Conservation (phyloP, 140 eudicot species). For the Cichorium intybus region DNA sequence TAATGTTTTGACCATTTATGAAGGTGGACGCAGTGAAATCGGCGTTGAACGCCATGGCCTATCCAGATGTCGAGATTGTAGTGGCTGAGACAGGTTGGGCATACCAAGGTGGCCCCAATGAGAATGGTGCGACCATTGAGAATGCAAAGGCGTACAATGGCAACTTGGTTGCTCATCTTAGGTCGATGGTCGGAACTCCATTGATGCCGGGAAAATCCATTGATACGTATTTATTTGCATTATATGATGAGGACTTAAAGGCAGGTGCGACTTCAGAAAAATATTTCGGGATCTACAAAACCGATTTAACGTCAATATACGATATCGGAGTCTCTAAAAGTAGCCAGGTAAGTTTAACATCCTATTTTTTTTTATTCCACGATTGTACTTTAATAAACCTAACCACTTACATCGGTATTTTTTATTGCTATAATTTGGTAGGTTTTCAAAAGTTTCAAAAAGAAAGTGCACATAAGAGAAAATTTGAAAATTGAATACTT, state of each 20-base stretch:
- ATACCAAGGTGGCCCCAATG: constrained; percentile 60
- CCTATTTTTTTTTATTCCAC: neutral
- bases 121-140: constrained; percentile 70
- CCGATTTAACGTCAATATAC: constrained; percentile 62
- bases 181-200: constrained; percentile 86
- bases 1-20: constrained; percentile 1
- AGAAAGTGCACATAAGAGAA: neutral
- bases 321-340: constrained; percentile 61
- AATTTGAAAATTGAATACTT: neutral
- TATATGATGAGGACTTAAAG: constrained; percentile 78
- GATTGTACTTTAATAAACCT: neutral
- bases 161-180: constrained; percentile 60
- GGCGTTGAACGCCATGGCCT: constrained; percentile 61
- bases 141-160: constrained; percentile 81
- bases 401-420: too few relatives aligned
- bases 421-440: too few relatives aligned
- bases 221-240: constrained; percentile 72
- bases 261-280: constrained; percentile 66
- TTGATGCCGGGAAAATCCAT: constrained; percentile 88
- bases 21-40: constrained; percentile 80
- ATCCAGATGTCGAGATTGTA: constrained; percentile 69
- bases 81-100: constrained; percentile 96
- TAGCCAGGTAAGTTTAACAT: constrained; percentile 43
- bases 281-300: constrained; percentile 71
- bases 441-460: neutral